Conservation (phyloP, 75 land plant species). For the Azolla pinnata region DNA sequence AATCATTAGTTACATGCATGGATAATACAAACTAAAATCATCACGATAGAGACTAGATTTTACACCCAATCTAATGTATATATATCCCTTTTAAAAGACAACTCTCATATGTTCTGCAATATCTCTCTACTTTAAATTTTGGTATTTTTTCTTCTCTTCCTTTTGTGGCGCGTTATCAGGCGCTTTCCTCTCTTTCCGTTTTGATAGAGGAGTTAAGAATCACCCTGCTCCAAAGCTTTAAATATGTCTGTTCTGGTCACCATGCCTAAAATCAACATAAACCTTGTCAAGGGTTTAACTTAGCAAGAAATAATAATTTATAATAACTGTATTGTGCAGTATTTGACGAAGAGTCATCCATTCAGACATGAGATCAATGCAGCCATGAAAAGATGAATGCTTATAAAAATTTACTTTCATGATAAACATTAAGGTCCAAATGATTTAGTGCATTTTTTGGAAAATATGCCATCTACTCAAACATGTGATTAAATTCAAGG, state of each 20-base stretch:
- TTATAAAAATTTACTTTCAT: background rate
- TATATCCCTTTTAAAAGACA: too few species aligned
- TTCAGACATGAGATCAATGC: background rate
- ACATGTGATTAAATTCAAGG: background rate
- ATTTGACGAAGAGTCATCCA: background rate
- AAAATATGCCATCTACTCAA: background rate
- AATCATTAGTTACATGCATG: too few species aligned
- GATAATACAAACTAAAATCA: too few species aligned
- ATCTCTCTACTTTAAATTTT: too few species aligned
- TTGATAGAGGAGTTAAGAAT: too few species aligned
- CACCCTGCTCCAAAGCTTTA: constrained; percentile 41
- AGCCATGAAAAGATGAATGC: background rate
- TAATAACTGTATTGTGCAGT: too few species aligned
- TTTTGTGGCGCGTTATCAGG: too few species aligned
- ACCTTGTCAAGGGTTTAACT: background rate
- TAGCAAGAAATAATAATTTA: background rate
- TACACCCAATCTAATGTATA: too few species aligned
- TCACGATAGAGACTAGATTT: too few species aligned
- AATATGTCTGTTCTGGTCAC: constrained; percentile 44
- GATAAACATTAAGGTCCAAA: background rate
- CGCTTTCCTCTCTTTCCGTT: too few species aligned
- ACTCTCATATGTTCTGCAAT: too few species aligned
- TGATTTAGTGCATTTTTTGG: background rate
- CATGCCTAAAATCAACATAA: constrained; percentile 26
- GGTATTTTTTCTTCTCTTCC: too few species aligned